Evolutionary conservation across 495 filamentous ascomycete genomes (phyloP).

Genomic region (Thermothielavioides terrestris): DNA sequence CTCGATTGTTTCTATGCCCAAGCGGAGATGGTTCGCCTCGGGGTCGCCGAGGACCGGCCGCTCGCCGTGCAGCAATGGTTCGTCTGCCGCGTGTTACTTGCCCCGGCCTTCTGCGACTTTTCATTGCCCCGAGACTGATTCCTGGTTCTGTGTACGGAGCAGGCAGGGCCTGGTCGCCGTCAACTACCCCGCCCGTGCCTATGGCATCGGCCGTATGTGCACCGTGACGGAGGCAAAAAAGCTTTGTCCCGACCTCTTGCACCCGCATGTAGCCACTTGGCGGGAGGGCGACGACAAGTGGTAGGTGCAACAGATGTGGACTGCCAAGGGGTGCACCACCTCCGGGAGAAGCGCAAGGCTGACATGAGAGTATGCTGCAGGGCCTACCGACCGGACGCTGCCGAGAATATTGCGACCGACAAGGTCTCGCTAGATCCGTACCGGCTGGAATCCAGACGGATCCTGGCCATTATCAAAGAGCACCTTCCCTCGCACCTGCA

Average conservation of each 20-base stretch:
- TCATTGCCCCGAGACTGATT: too few relatives aligned
- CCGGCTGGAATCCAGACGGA: slow-evolving; percentile 72
- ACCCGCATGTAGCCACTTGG: slow-evolving; percentile 94
- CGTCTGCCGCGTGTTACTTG: slow-evolving; percentile 13
- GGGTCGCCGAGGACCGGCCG: slow-evolving; percentile 61
- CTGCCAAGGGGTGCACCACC: too few relatives aligned
- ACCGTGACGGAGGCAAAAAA: slow-evolving; percentile 77
- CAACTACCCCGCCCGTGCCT: slow-evolving; percentile 83
- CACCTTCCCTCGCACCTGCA: slow-evolving; percentile 54
- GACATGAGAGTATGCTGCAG: neutral
- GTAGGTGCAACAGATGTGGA: neutral
- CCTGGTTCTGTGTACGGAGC: too few relatives aligned
- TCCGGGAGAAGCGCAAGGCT: too few relatives aligned
- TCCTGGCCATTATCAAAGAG: slow-evolving; percentile 74
- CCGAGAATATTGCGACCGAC: slow-evolving; percentile 66
- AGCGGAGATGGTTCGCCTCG: slow-evolving; percentile 83
- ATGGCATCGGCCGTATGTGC: slow-evolving; percentile 67
- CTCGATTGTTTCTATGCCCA: slow-evolving; percentile 98
- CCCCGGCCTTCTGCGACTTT: too few relatives aligned
- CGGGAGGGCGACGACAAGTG: slow-evolving; percentile 82
- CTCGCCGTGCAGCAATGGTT: slow-evolving; percentile 88
- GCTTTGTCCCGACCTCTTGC: slow-evolving; percentile 70
- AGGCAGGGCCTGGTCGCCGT: slow-evolving; percentile 81
- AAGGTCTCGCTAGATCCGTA: slow-evolving; percentile 95
- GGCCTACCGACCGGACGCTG: slow-evolving; percentile 79